Conservation (phyloP, 2,329 filamentous ascomycete genomes). For the Sarocladium oryzae region DNA sequence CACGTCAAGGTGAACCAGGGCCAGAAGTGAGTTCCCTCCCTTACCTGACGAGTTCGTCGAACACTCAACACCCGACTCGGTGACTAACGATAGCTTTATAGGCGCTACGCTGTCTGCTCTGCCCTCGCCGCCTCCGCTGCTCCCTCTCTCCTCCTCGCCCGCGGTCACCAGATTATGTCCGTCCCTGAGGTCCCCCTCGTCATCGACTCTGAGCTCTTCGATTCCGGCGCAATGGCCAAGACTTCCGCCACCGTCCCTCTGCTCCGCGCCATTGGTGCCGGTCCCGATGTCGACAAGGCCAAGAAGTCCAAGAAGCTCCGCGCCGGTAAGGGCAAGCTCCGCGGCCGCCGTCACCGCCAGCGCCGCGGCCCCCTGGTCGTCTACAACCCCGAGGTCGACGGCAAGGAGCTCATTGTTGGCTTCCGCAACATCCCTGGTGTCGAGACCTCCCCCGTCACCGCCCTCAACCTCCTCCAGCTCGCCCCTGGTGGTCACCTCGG, state of each 20-base stretch:
- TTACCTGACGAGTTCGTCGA: not conserved
- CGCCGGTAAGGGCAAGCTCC: slow-evolving; percentile 97
- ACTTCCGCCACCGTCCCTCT: slow-evolving; percentile 82
- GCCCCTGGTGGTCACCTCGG: slow-evolving; percentile 98
- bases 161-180: slow-evolving; percentile 88
- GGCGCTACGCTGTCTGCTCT: slow-evolving; percentile 91
- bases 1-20: slow-evolving; percentile 99
- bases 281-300: slow-evolving; percentile 89
- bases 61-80: not conserved
- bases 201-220: slow-evolving; percentile 84
- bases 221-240: slow-evolving; percentile 73
- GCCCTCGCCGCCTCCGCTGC: slow-evolving; percentile 95
- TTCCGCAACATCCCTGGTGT: slow-evolving; percentile 99
- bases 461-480: slow-evolving; percentile 98
- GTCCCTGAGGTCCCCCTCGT: slow-evolving; percentile 97
- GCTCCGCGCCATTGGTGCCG: slow-evolving; percentile 85
- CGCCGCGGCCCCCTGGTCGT: slow-evolving; percentile 96
- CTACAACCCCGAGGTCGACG: slow-evolving; percentile 93
- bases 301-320: slow-evolving; percentile 94
- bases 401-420: slow-evolving; percentile 85
- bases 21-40: slow-evolving; percentile 67
- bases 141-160: slow-evolving; percentile 89
- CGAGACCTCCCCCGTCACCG: slow-evolving; percentile 89
- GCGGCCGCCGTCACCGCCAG: slow-evolving; percentile 93
- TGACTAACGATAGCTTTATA: slow-evolving; percentile 28